phyloP scores from a whole-genome alignment of 257 asterid species.

The Mentha longifolia region DNA sequence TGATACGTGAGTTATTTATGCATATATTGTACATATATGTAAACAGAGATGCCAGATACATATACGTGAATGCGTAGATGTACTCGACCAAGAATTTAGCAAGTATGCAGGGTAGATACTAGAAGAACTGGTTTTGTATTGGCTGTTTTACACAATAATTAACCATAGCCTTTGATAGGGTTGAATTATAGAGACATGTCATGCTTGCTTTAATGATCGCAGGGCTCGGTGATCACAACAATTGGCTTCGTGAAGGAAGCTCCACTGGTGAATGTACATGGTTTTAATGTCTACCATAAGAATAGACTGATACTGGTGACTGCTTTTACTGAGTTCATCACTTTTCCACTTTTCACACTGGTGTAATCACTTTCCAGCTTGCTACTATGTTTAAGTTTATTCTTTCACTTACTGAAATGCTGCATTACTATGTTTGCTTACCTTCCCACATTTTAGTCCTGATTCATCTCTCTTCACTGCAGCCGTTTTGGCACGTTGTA shows the following conservation, averaged over 20 bases:
- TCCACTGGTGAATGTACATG: constrained; percentile 79
- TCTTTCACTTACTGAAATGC: not conserved
- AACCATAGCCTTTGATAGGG: constrained; percentile 23
- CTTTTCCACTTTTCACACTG: not conserved
- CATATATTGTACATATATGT: not conserved
- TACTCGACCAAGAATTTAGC: constrained; percentile 11
- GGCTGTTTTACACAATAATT: constrained; percentile 7
- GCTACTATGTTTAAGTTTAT: not conserved
- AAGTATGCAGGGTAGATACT: constrained; percentile 9
- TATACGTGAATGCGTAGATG: constrained; percentile 10
- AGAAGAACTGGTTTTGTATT: not conserved
- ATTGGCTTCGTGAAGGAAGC: constrained; percentile 95
- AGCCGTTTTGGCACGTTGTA: constrained; percentile 97
- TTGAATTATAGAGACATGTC: constrained; percentile 19
- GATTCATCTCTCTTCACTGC: constrained; percentile 43
- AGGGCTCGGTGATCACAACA: constrained; percentile 75
- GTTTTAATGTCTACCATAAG: constrained; percentile 96
- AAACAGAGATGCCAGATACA: constrained; percentile 16
- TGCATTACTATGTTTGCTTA: constrained; percentile 6
- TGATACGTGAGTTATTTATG: constrained; percentile 13
- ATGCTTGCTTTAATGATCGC: constrained; percentile 39
- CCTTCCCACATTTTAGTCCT: constrained; percentile 16
- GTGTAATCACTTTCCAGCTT: constrained; percentile 15
- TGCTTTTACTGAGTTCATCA: constrained; percentile 32
- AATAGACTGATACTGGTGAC: constrained; percentile 89